These are phyloP conservation scores for Thermomyces lanuginosus DNA, from an alignment of 2,329 filamentous ascomycete genomes.

Conservation along the genomic window DNA sequence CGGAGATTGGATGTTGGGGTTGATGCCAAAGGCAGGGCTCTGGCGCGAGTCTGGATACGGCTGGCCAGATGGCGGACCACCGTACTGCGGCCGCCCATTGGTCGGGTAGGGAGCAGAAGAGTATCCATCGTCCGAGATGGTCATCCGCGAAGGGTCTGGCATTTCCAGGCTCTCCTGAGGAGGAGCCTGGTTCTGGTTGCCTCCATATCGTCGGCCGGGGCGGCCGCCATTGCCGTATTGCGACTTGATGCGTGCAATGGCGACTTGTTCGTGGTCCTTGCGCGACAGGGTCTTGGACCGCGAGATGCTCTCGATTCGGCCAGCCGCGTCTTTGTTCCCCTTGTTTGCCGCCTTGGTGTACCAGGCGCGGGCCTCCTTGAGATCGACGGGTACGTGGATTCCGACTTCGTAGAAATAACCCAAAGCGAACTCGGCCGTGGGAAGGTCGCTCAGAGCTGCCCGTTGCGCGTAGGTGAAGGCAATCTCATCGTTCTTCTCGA, in stretches of 20 bases:
- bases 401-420: constrained; percentile 97
- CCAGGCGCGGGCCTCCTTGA: constrained; percentile 72
- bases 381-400: constrained; percentile 70
- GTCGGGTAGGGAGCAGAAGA: constrained; percentile 27
- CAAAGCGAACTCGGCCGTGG: constrained; percentile 89
- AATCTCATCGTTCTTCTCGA: constrained; percentile 88
- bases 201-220: constrained; percentile 8
- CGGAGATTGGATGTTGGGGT: constrained; percentile 31
- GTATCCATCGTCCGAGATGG: constrained; percentile 15
- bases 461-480: constrained; percentile 82
- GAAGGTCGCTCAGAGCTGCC: constrained; percentile 63
- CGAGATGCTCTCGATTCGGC: constrained; percentile 67
- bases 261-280: constrained; percentile 81
- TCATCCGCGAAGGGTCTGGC: constrained; percentile 33
- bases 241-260: constrained; percentile 73
- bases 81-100: constrained; percentile 16
- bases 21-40: constrained; percentile 33
- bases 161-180: constrained; percentile 30
- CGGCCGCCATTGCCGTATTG: constrained; percentile 50
- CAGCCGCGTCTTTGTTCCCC: constrained; percentile 76
- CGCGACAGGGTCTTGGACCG: constrained; percentile 73
- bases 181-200: constrained; percentile 8
- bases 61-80: constrained; percentile 17
- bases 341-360: constrained; percentile 78
- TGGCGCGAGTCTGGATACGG: constrained; percentile 25